A percentile compares a stretch with the other conserved stretches of the same genome.
Conservation (phyloP, 2,329 filamentous ascomycete species). For the Aspergillus bombycis region DNA sequence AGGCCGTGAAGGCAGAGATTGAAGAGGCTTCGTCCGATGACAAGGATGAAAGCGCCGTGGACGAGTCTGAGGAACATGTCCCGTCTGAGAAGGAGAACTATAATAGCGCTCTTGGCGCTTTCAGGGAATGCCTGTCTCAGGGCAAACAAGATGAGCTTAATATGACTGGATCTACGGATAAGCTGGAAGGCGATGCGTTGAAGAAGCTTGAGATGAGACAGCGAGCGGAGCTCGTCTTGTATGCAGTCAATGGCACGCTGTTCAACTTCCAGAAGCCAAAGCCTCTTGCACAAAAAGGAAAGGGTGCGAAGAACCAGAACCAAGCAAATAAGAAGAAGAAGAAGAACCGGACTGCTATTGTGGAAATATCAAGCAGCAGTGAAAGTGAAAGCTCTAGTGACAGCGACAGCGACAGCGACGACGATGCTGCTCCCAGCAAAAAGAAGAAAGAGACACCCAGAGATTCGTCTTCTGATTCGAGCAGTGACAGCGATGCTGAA, state of each 20-base stretch:
- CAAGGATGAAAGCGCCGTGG: constrained; percentile 19
- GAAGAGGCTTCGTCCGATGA: constrained; percentile 25
- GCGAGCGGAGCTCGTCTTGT: constrained; percentile 44
- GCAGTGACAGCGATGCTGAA: constrained; percentile 19
- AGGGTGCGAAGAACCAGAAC: constrained; percentile 19
- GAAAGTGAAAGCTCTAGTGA: constrained; percentile 38
- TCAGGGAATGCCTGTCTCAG: constrained; percentile 37
- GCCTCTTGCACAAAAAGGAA: constrained; percentile 26
- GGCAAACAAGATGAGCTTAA: constrained; percentile 31
- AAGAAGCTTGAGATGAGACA: constrained; percentile 39
- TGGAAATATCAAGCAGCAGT: constrained; percentile 48
- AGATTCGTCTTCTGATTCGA: constrained; percentile 18
- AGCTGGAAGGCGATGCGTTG: constrained; percentile 27
- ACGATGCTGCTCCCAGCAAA: constrained; percentile 15
- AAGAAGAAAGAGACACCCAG: constrained; percentile 19
- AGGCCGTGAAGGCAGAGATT: constrained; percentile 54
- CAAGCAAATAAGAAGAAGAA: constrained; percentile 40
- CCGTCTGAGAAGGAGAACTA: constrained; percentile 30
- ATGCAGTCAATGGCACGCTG: constrained; percentile 34
- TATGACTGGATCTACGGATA: constrained; percentile 20
- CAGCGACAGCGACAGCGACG: constrained; percentile 32
- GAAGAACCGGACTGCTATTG: constrained; percentile 42
- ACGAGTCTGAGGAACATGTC: constrained; percentile 18
- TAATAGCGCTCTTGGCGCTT: constrained; percentile 57
- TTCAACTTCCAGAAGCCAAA: constrained; percentile 31